Conservation (phyloP, 1,139 yeast genomes). For the Cylindricascospora bacillispora region DNA sequence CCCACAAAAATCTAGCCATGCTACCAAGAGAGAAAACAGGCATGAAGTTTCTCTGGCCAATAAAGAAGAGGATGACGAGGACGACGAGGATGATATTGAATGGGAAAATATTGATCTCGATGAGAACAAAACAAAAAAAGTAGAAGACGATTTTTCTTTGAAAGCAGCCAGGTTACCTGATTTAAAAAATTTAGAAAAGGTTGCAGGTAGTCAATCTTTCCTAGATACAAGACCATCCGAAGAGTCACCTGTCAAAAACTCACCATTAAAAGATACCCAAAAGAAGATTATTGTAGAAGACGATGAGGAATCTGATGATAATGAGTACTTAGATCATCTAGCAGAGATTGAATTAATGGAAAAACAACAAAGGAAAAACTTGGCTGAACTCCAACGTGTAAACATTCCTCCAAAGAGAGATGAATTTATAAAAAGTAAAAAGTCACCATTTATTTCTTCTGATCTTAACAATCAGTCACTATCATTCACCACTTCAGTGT, state of each 20-base stretch:
- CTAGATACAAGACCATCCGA: slow-evolving; percentile 18
- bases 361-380: slow-evolving; percentile 13
- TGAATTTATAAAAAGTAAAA: no score
- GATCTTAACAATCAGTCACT: no score
- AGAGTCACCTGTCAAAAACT: slow-evolving; percentile 11
- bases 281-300: slow-evolving; percentile 2
- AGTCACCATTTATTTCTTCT: no score
- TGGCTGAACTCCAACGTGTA: no score
- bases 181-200: slow-evolving; percentile 6
- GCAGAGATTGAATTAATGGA: slow-evolving; percentile 31
- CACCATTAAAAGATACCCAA: slow-evolving; percentile 3
- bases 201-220: slow-evolving; percentile 22
- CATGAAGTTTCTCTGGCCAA: neutral
- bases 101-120: slow-evolving; percentile 50
- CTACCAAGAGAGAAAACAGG: no score
- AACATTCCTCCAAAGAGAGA: no score
- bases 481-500: no score
- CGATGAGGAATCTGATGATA: slow-evolving; percentile 8
- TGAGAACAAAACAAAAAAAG: slow-evolving; percentile 14
- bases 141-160: slow-evolving; percentile 27
- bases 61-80: slow-evolving; percentile 20
- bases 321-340: slow-evolving; percentile 11
- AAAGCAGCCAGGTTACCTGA: slow-evolving; percentile 29
- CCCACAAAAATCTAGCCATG: slow-evolving; percentile 10
- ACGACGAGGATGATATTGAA: slow-evolving; percentile 36